Evolutionary conservation across 1,284 basidiomycete genomes (phyloP).

Genomic region (Ustilago loliicola): DNA sequence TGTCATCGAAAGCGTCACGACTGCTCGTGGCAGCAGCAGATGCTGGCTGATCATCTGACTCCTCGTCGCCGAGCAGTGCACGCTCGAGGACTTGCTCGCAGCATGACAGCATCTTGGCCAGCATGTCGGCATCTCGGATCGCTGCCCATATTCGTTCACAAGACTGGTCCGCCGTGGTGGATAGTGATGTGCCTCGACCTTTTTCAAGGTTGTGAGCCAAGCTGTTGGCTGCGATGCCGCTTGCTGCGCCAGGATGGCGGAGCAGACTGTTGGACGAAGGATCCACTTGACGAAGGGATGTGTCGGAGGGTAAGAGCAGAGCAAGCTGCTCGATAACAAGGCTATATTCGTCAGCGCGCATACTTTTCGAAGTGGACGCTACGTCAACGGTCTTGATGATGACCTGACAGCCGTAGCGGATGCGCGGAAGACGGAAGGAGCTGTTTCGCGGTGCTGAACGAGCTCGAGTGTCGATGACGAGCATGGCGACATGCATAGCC

Average conservation of each 20-base stretch:
- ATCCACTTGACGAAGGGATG: not conserved
- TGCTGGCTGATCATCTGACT: not conserved
- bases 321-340: slow-evolving; percentile 29
- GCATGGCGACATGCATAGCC: slow-evolving; percentile 21
- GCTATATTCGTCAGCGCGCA: not conserved
- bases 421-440: not conserved
- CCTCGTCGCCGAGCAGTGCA: slow-evolving; percentile 19
- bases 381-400: slow-evolving; percentile 14
- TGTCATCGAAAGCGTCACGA: slow-evolving; percentile 34
- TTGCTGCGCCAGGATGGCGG: slow-evolving; percentile 10
- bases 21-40: not conserved
- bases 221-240: slow-evolving; percentile 20
- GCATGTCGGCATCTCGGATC: slow-evolving; percentile 26
- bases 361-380: not conserved
- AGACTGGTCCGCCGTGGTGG: not conserved
- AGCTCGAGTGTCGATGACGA: slow-evolving; percentile 20
- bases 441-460: not conserved
- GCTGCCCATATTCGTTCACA: slow-evolving; percentile 15
- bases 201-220: not conserved
- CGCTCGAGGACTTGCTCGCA: slow-evolving; percentile 23
- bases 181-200: not conserved
- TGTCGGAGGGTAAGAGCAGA: slow-evolving; percentile 3
- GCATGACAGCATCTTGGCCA: slow-evolving; percentile 17
- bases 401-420: slow-evolving; percentile 22
- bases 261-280: slow-evolving; percentile 1